These are phyloP conservation scores for Talaromyces trachyspermus DNA, from an alignment of 495 filamentous ascomycete genomes.

Conservation along the genomic window DNA sequence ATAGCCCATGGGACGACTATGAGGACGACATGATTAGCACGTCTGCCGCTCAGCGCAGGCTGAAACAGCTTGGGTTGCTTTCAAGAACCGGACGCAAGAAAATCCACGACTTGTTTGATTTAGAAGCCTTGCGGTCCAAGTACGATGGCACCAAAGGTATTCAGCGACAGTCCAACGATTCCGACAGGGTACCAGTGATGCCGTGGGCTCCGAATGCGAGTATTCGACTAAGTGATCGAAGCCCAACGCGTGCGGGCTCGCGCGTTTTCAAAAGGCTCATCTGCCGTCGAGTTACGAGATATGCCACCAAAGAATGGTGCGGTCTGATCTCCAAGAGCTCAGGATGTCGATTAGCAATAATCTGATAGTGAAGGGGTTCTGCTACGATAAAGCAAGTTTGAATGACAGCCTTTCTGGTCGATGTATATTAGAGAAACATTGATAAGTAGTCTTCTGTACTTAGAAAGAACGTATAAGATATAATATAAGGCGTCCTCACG, in stretches of 20 bases:
- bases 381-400: too few species aligned
- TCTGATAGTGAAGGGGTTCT: too few species aligned
- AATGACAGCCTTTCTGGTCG: not conserved
- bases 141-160: not conserved
- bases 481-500: too few species aligned
- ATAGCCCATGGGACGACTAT: slow-evolving; percentile 3
- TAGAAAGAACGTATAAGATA: too few species aligned
- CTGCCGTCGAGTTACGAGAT: not conserved
- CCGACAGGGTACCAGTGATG: slow-evolving; percentile 5
- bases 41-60: not conserved
- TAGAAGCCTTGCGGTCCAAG: slow-evolving; percentile 5
- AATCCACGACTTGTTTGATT: slow-evolving; percentile 7
- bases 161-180: slow-evolving; percentile 1
- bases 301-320: not conserved
- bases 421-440: not conserved
- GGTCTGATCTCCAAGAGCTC: not conserved
- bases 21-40: slow-evolving; percentile 2
- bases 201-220: slow-evolving; percentile 7
- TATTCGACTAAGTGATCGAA: not conserved
- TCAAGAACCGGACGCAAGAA: slow-evolving; percentile 4
- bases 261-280: not conserved
- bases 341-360: too few species aligned
- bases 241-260: not conserved
- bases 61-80: slow-evolving; percentile 4
- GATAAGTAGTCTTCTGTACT: not conserved